These are phyloP conservation scores for Malus hybrid DNA, from an alignment of 331 rosid species.

Conservation along the genomic window DNA sequence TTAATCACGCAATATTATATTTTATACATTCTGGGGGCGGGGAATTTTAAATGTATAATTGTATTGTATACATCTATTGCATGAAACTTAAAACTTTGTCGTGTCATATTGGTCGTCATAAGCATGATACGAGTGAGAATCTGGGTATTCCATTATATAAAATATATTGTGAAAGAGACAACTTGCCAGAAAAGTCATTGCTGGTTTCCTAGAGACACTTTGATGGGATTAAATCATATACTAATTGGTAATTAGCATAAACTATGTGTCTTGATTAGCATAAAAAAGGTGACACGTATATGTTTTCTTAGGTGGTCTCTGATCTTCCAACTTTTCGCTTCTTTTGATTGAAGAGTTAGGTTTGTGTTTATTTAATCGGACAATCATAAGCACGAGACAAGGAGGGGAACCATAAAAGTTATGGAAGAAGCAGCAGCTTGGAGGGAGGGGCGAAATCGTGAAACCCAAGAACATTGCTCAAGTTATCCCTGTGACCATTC, in stretches of 20 bases:
- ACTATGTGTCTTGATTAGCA: neutral
- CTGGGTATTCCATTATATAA: neutral
- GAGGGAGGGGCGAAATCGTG: neutral
- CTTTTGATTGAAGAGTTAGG: slow-evolving; percentile 10
- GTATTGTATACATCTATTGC: neutral
- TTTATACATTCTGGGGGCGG: neutral
- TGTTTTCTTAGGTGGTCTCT: neutral
- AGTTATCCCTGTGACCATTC: neutral
- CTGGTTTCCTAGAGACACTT: slow-evolving; percentile 3
- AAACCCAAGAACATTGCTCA: neutral
- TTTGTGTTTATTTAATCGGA: slow-evolving; percentile 10
- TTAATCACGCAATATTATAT: neutral
- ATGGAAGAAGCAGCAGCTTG: neutral
- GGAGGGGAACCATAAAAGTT: slow-evolving; percentile 1
- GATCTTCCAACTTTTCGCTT: slow-evolving; percentile 2
- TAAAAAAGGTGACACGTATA: slow-evolving; percentile 14
- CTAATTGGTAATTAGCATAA: neutral
- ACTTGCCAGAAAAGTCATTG: slow-evolving; percentile 17
- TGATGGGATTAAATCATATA: neutral
- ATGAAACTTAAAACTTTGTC: neutral
- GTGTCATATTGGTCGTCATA: neutral
- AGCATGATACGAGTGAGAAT: slow-evolving; percentile 4
- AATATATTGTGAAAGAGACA: slow-evolving; percentile 3
- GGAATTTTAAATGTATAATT: neutral
- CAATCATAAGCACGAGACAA: slow-evolving; percentile 15